A percentile compares a stretch with the other conserved stretches of the same genome.
phyloP scores from a whole-genome alignment of 164 flowering plant species.

The Piper betle region DNA sequence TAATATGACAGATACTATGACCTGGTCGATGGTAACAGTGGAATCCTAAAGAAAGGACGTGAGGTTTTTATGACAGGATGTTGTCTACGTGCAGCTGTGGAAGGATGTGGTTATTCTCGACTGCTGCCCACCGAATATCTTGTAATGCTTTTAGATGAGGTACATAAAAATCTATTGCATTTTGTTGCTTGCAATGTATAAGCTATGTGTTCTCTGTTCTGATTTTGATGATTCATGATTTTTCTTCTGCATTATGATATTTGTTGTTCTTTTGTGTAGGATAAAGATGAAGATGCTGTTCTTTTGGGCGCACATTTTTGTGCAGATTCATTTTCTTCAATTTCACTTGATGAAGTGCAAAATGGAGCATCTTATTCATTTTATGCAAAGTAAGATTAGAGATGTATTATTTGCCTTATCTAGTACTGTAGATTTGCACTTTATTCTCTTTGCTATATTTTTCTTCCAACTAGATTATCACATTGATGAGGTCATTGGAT shows the following conservation, averaged over 20 bases:
- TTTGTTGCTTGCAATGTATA: neutral
- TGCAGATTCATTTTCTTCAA: constrained; percentile 79
- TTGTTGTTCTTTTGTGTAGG: constrained; percentile 22
- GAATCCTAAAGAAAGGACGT: constrained; percentile 73
- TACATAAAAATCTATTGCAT: constrained; percentile 8
- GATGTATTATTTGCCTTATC: neutral
- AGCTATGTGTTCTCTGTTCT: neutral
- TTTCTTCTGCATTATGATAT: neutral
- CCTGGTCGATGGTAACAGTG: constrained; percentile 46
- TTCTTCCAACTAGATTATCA: neutral
- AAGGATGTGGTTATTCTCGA: constrained; percentile 50
- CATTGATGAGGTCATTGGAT: neutral
- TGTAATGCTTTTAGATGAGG: constrained; percentile 79
- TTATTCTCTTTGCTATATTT: no score
- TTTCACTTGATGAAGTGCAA: constrained; percentile 46
- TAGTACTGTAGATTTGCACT: neutral
- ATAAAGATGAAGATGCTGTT: constrained; percentile 90
- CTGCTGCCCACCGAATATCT: constrained; percentile 90
- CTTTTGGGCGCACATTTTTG: constrained; percentile 86
- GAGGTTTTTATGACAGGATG: constrained; percentile 82
- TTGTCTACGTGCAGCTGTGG: constrained; percentile 47
- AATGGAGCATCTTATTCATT: constrained; percentile 62
- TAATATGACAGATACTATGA: constrained; percentile 48
- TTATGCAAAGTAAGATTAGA: constrained; percentile 51
- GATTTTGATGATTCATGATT: neutral